Evolutionary conservation across 805 yeast genomes (phyloP).

Genomic region (Suhomyces xylopsoci): DNA sequence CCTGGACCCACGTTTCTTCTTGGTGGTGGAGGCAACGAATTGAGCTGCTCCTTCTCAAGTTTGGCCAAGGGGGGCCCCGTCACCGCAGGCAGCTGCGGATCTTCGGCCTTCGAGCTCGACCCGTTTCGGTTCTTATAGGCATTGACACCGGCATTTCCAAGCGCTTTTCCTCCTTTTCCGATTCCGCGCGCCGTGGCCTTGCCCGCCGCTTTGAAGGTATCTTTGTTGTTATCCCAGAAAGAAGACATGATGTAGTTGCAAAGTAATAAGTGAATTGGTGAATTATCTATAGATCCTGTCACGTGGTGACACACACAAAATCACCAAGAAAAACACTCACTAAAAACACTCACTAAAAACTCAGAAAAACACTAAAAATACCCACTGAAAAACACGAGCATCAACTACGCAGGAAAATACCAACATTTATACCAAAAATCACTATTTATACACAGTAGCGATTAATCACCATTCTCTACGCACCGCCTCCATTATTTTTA

Average conservation of each 20-base stretch:
- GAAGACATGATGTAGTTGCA: conserved; percentile 23
- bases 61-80: conserved; percentile 13
- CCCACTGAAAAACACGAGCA: no score
- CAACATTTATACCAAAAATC: no score
- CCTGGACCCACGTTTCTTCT: conserved; percentile 3
- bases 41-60: conserved; percentile 24
- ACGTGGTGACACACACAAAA: no score
- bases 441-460: no score
- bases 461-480: no score
- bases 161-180: conserved; percentile 48
- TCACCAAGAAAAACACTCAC: no score
- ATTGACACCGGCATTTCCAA: conserved; percentile 48
- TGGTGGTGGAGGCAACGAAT: conserved; percentile 45
- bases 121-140: conserved; percentile 44
- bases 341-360: no score
- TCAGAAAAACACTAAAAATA: no score
- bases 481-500: no score
- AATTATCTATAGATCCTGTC: background rate
- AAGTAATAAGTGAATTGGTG: background rate
- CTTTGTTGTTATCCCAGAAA: conserved; percentile 54
- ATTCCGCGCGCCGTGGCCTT: conserved; percentile 48
- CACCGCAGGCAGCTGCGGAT: background rate
- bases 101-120: background rate
- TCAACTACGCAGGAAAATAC: no score
- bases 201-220: conserved; percentile 48